Evolutionary conservation across 2,329 filamentous ascomycete genomes (phyloP).

Genomic region (Pseudocercospora cruenta): DNA sequence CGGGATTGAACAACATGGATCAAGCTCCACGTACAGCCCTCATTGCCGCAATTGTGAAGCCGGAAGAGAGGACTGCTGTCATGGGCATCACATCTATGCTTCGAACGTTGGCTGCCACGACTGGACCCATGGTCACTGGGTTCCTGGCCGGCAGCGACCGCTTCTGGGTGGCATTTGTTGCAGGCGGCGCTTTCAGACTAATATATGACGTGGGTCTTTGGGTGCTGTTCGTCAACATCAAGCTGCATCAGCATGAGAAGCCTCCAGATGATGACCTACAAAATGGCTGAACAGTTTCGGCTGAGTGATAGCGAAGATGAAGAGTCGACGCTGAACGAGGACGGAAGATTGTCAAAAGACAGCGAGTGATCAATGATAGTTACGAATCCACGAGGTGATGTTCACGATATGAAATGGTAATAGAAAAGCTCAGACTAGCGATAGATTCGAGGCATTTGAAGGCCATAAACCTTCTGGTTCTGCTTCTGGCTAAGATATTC

Average conservation of each 20-base stretch:
- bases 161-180: constrained; percentile 67
- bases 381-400: background rate
- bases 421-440: background rate
- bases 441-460: background rate
- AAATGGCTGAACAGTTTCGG: constrained; percentile 3
- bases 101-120: constrained; percentile 61
- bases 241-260: constrained; percentile 41
- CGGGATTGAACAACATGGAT: constrained; percentile 70
- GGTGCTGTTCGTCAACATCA: constrained; percentile 63
- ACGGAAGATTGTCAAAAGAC: constrained; percentile 2
- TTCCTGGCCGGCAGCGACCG: constrained; percentile 55
- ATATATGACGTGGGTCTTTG: constrained; percentile 64
- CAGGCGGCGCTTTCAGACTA: constrained; percentile 57
- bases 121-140: constrained; percentile 60
- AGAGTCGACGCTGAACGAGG: constrained; percentile 1
- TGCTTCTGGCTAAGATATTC: background rate
- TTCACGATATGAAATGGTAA: background rate
- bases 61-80: constrained; percentile 68
- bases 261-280: background rate
- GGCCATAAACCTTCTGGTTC: background rate
- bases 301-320: constrained; percentile 10
- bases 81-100: constrained; percentile 69
- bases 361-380: background rate
- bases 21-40: constrained; percentile 69
- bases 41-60: constrained; percentile 67